Percentiles rank a stretch among this genome's conserved stretches.
Evolutionary conservation across 192 early-diverging fungal species (phyloP).

Genomic region (Entomortierella chlamydospora): DNA sequence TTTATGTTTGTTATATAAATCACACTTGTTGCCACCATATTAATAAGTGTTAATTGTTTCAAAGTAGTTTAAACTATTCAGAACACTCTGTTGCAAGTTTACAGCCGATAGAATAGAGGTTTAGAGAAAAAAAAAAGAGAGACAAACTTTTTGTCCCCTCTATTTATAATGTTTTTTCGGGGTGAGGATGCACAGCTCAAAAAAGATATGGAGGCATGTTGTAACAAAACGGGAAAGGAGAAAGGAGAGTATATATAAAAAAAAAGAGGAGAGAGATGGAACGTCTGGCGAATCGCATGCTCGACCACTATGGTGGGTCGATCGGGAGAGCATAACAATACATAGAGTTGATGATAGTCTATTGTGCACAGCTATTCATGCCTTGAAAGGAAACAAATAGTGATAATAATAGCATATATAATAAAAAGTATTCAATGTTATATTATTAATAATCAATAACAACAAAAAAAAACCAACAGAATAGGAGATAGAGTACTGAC

Average conservation of each 20-base stretch:
- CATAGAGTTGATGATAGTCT: not conserved
- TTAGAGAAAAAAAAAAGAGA: not conserved
- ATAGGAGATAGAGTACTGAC: no score
- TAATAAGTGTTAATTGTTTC: no score
- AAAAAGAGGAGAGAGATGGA: not conserved
- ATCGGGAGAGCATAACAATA: not conserved
- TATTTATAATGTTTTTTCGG: not conserved
- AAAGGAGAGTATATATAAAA: not conserved
- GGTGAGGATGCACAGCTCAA: slow-evolving; percentile 7
- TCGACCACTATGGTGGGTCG: slow-evolving; percentile 12
- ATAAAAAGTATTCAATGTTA: not conserved
- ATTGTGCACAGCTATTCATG: slow-evolving; percentile 10
- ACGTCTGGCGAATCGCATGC: slow-evolving; percentile 6
- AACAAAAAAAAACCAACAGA: not conserved
- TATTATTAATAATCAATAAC: not conserved
- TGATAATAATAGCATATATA: not conserved
- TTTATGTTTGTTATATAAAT: no score
- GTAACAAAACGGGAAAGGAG: not conserved
- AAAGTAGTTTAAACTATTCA: no score
- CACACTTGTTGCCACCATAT: no score
- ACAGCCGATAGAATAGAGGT: no score
- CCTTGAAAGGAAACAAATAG: slow-evolving; percentile 4
- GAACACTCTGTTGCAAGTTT: no score
- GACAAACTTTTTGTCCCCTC: not conserved
- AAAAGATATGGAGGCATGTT: not conserved